Base-by-base conservation (phyloP, 192 early-diverging fungal species). In the Umbelopsis vinacea region DNA sequence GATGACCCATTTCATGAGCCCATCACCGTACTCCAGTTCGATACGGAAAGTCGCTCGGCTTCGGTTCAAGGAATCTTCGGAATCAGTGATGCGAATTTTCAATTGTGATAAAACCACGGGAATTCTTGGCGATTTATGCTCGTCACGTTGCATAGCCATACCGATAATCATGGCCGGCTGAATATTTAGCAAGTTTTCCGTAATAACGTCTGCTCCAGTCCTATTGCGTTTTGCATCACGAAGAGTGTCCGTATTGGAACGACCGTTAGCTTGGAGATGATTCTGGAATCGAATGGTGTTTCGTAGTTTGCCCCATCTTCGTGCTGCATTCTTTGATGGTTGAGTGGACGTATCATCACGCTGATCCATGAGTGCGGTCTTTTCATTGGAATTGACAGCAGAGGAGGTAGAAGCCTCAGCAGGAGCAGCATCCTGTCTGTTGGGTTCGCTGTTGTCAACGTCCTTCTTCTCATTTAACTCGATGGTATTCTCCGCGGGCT, bases 81-180 rank as follows among this genome's bases (percentile, higher is more conserved):
- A 68, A 68, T 68, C 67, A 19, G 67, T 68, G 67, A 68, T 68
- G 12, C 67, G 40, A 38, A 68, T 68, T 8, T 48, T 48, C 1
- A 78, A 17, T 10, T 52, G 35, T 2, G 52, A 46, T n/a, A 78
- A 29, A 14, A 78, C 35, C 14, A 78, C 76, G 7, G 76, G 76
- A 55, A 78, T 67, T 8, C 72, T 24, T 14, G 46, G 52, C 3
- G 17, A 23, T 17, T 60, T 55, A 2, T 73, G 12, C 33, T 78
- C 76, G 43, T 78, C 76, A 4, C 66, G 57, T 37, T 63, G 47
- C 19, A 80, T 54, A 1, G n/a, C 8, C 52, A 77, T 68, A 26
- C 46, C 52, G 6, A 80, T 4, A 2, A 74, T 2, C 19, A 74
- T 15, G 26, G 76, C 22, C 19, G 79, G 52, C 5, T 78, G 22